Evolutionary conservation across 192 early-diverging fungal species (phyloP).

Genomic region (Thamnidium elegans): DNA sequence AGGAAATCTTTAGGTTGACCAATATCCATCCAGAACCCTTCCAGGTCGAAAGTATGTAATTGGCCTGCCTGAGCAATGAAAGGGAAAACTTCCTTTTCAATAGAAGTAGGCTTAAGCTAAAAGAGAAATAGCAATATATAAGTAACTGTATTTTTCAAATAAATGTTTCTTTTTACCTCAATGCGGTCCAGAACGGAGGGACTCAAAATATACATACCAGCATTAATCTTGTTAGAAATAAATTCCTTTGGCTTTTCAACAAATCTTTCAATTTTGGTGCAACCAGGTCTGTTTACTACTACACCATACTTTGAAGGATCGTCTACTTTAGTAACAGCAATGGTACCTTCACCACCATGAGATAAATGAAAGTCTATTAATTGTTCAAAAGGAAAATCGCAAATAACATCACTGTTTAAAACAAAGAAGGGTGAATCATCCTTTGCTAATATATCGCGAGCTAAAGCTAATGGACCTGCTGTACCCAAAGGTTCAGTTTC

Average conservation of each 20-base stretch:
- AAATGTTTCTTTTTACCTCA: conserved; percentile 45
- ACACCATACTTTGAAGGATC: conserved; percentile 99
- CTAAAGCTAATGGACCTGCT: conserved; percentile 93
- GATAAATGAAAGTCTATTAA: conserved; percentile 85
- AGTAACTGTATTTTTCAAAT: background rate
- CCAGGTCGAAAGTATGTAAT: conserved; percentile 91
- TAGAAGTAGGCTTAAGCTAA: conserved; percentile 90
- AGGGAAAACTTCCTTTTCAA: conserved; percentile 98
- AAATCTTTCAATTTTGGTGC: conserved; percentile 84
- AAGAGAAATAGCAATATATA: conserved; percentile 9
- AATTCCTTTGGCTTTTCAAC: conserved; percentile 98
- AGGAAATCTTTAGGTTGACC: conserved; percentile 99
- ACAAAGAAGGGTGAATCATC: conserved; percentile 97
- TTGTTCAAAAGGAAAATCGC: conserved; percentile 94
- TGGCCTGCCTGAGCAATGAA: conserved; percentile 81
- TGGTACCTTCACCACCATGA: conserved; percentile 94
- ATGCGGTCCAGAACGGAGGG: conserved; percentile 91
- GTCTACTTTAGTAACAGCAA: conserved; percentile 93
- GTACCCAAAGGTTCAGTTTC: conserved; percentile 97
- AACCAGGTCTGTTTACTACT: conserved; percentile 76
- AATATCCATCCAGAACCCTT: conserved; percentile 99
- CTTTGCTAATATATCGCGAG: conserved; percentile 85
- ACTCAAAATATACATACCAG: conserved; percentile 98
- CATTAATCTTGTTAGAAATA: conserved; percentile 98
- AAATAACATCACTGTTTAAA: conserved; percentile 97